Conservation (phyloP, 2,329 filamentous ascomycete species). For the Xylaria polymorpha region DNA sequence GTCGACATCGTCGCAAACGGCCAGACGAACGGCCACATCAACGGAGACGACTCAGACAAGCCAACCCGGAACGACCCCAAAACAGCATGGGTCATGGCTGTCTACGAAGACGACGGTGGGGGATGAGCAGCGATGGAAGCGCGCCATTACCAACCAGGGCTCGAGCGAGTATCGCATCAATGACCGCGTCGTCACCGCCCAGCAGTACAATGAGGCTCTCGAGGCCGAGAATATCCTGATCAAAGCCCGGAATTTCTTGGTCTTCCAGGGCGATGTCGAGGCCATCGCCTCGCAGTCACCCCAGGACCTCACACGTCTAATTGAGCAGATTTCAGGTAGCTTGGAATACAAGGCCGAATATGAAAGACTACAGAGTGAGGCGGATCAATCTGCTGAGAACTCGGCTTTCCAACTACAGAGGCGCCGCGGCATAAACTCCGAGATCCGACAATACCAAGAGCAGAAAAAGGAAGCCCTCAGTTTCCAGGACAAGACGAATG, state of each 20-base stretch:
- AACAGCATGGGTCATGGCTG: constrained; percentile 98
- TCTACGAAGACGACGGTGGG: constrained; percentile 98
- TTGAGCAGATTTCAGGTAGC: constrained; percentile 97
- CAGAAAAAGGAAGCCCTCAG: constrained; percentile 96
- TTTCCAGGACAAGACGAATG: constrained; percentile 89
- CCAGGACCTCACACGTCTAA: constrained; percentile 89
- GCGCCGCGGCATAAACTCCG: constrained; percentile 93
- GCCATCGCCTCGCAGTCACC: constrained; percentile 95
- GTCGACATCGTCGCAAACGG: constrained; percentile 68
- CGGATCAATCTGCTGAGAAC: constrained; percentile 87
- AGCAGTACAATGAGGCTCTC: constrained; percentile 91
- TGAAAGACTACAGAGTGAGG: constrained; percentile 86
- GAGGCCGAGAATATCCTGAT: constrained; percentile 97
- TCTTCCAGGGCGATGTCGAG: constrained; percentile 98
- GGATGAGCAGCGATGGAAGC: constrained; percentile 95
- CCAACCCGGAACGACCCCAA: constrained; percentile 85
- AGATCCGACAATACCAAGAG: constrained; percentile 97
- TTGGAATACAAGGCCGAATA: constrained; percentile 95
- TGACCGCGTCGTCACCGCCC: constrained; percentile 85
- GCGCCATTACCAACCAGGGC: constrained; percentile 87
- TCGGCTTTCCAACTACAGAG: constrained; percentile 89
- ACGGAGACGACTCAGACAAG: constrained; percentile 70
- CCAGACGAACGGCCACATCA: constrained; percentile 69
- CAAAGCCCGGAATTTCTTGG: constrained; percentile 96
- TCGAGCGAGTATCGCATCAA: constrained; percentile 98